Evolutionary conservation across 805 yeast species (phyloP).

Genomic region (Pichia kluyveri): DNA sequence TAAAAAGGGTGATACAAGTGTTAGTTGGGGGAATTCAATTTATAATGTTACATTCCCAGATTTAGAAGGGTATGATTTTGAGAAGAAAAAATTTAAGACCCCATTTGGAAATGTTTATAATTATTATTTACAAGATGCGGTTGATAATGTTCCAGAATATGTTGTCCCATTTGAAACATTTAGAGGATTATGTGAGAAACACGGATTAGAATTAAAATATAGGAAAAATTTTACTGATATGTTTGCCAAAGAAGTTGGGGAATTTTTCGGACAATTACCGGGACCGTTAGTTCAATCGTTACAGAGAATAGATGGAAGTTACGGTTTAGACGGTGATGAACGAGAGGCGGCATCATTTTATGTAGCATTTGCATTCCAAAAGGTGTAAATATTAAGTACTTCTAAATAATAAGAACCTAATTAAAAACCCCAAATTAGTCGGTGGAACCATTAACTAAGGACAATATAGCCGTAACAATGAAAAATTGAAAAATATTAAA

Average conservation of each 20-base stretch:
- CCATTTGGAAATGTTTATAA: conserved; percentile 81
- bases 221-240: conserved; percentile 74
- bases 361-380: conserved; percentile 70
- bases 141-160: conserved; percentile 92
- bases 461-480: too few species aligned
- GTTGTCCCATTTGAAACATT: conserved; percentile 91
- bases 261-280: conserved; percentile 49
- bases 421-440: too few species aligned
- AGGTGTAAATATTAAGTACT: background rate
- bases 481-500: too few species aligned
- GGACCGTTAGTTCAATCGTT: conserved; percentile 55
- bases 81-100: conserved; percentile 57
- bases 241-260: conserved; percentile 71
- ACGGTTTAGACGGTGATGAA: conserved; percentile 84
- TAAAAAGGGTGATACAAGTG: conserved; percentile 16
- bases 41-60: conserved; percentile 77
- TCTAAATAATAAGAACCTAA: too few species aligned
- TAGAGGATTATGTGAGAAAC: conserved; percentile 75
- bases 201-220: conserved; percentile 61
- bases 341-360: conserved; percentile 83
- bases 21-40: conserved; percentile 76
- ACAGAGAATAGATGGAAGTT: conserved; percentile 66
- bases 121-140: conserved; percentile 83
- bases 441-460: too few species aligned
- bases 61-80: conserved; percentile 37